Conservation (phyloP, 345 rosid species). For the Rhodamnia rubescens region DNA sequence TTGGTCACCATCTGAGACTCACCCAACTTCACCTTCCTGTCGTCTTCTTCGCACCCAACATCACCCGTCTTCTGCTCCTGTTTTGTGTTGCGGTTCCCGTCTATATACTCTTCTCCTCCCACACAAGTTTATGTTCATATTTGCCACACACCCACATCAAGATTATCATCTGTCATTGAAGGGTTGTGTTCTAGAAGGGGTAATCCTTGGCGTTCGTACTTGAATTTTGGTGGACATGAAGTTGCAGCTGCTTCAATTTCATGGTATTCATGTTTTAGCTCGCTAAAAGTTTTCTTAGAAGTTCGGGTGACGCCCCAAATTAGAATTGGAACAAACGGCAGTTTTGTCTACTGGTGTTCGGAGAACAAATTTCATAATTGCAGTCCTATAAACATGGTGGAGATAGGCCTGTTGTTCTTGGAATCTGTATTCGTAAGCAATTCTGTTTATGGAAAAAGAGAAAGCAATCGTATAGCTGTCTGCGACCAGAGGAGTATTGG, state of each 20-base stretch:
- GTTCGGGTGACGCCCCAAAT: background rate
- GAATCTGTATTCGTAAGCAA: background rate
- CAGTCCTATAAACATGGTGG: background rate
- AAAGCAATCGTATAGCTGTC: background rate
- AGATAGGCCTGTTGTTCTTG: background rate
- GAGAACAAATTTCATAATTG: background rate
- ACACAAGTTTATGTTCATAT: background rate
- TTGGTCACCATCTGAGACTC: constrained; percentile 79
- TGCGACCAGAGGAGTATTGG: background rate
- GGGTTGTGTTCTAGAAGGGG: background rate
- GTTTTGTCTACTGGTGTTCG: background rate
- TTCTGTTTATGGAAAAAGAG: background rate
- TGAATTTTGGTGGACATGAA: background rate
- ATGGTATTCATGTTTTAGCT: background rate
- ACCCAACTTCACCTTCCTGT: constrained; percentile 75
- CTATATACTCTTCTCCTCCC: background rate
- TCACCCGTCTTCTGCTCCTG: background rate
- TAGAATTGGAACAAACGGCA: background rate
- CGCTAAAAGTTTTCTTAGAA: background rate
- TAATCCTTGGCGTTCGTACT: background rate
- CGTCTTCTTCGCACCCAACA: constrained; percentile 5
- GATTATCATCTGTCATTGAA: background rate
- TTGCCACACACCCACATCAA: background rate
- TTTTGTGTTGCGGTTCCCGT: background rate
- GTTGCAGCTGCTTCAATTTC: background rate